Evolutionary conservation across 2,329 filamentous ascomycete species (phyloP).

Genomic region (Stemphylium beticola): DNA sequence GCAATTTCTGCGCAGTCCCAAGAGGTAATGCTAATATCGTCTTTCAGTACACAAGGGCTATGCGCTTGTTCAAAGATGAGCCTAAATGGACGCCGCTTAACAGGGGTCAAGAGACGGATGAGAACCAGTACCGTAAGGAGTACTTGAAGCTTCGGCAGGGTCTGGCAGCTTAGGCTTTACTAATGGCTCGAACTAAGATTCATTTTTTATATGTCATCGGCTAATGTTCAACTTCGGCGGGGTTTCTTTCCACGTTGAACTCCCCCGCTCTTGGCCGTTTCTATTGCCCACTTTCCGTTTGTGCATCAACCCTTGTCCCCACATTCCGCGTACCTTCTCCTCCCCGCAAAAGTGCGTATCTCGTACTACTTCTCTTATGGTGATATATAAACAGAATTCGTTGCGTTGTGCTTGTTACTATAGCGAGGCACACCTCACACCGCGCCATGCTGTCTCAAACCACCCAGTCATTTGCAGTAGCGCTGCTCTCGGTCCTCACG

Average conservation of each 20-base stretch:
- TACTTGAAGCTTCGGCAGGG: conserved; percentile 63
- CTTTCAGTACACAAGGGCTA: conserved; percentile 85
- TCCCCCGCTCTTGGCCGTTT: background rate
- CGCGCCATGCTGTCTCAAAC: background rate
- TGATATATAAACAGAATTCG: too few relatives aligned
- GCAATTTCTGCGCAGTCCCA: background rate
- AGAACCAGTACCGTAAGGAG: conserved; percentile 76
- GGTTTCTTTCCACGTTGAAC: background rate
- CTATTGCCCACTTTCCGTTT: background rate
- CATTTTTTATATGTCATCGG: background rate
- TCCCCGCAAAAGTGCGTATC: too few relatives aligned
- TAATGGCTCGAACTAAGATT: background rate
- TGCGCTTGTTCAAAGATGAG: conserved; percentile 97
- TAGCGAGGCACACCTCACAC: background rate
- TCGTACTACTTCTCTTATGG: too few relatives aligned
- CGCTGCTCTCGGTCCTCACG: background rate
- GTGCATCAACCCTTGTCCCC: background rate
- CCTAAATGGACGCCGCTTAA: conserved; percentile 98
- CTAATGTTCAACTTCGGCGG: background rate
- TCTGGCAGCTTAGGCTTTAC: conserved; percentile 16
- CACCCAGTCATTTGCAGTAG: background rate
- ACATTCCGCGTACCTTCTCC: background rate
- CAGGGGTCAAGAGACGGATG: conserved; percentile 76
- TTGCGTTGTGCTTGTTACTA: background rate
- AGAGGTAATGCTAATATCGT: conserved; percentile 22